These are phyloP conservation scores for Coniochaeta sp. DNA, from an alignment of 2,329 filamentous ascomycete genomes.

Conservation along the genomic window DNA sequence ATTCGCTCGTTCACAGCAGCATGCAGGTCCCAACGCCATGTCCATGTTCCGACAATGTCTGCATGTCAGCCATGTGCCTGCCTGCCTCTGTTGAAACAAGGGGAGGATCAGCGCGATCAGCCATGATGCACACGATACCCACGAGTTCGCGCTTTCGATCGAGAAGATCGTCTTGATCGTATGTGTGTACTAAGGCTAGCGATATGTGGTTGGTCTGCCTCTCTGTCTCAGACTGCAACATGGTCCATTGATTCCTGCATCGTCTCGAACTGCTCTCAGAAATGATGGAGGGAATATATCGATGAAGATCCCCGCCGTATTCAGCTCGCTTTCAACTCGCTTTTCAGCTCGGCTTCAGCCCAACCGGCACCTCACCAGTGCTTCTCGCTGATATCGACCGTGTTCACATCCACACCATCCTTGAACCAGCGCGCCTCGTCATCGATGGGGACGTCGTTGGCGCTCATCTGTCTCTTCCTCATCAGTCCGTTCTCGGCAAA, in stretches of 20 bases:
- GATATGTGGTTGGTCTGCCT: background rate
- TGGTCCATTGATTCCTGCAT: background rate
- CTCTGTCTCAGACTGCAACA: background rate
- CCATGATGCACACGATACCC: background rate
- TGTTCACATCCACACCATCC: slow-evolving; percentile 61
- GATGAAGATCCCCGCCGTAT: background rate
- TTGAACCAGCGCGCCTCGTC: slow-evolving; percentile 62
- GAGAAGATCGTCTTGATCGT: background rate
- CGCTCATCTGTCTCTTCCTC: slow-evolving; percentile 70
- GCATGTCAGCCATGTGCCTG: background rate
- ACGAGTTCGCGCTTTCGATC: background rate
- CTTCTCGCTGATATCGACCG: slow-evolving; percentile 56
- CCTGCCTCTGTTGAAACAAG: background rate
- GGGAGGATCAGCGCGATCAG: background rate
- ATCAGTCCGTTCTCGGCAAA: slow-evolving; percentile 63
- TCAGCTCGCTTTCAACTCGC: background rate
- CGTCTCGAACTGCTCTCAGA: background rate
- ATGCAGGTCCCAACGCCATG: background rate
- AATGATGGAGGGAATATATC: background rate
- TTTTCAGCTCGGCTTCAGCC: background rate
- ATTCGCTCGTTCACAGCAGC: background rate
- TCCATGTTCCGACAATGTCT: background rate
- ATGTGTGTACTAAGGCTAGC: background rate
- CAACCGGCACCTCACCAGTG: slow-evolving; percentile 46
- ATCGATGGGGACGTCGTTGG: slow-evolving; percentile 58